phyloP scores from a whole-genome alignment of 768 basidiomycete genomes.

The Gyrodon lividus region DNA sequence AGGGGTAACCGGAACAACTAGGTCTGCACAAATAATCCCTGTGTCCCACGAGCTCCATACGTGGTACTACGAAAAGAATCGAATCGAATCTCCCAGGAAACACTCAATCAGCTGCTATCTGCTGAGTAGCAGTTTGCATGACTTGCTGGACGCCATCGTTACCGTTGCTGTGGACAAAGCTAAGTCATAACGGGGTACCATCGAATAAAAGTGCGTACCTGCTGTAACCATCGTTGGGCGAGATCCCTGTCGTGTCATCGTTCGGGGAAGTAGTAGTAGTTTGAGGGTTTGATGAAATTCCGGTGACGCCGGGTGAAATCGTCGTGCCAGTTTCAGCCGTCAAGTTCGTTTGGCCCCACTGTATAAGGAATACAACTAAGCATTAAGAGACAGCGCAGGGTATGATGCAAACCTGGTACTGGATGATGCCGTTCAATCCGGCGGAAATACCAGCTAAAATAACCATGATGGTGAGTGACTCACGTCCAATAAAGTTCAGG shows the following conservation, averaged over 20 bases:
- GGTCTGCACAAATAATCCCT: background rate
- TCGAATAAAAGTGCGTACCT: slow-evolving; percentile 23
- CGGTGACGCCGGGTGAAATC: slow-evolving; percentile 34
- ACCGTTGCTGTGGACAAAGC: slow-evolving; percentile 22
- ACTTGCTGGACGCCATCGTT: slow-evolving; percentile 32
- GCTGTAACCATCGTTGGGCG: slow-evolving; percentile 67
- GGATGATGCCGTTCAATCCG: slow-evolving; percentile 31
- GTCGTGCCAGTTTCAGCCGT: slow-evolving; percentile 47
- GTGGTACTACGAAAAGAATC: background rate
- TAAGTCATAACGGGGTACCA: background rate
- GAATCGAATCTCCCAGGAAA: background rate
- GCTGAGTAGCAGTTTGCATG: slow-evolving; percentile 33
- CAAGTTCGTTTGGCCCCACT: slow-evolving; percentile 59
- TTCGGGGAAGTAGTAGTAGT: slow-evolving; percentile 34
- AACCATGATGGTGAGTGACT: slow-evolving; percentile 5
- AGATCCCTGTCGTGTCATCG: slow-evolving; percentile 42
- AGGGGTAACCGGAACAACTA: background rate
- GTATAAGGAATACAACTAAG: slow-evolving; percentile 11
- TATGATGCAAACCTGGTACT: slow-evolving; percentile 30
- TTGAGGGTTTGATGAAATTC: slow-evolving; percentile 27
- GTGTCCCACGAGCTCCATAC: background rate
- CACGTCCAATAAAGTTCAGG: background rate
- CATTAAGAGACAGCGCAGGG: background rate
- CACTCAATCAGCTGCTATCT: slow-evolving; percentile 32
- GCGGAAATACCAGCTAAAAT: slow-evolving; percentile 38